phyloP scores from a whole-genome alignment of 2,329 filamentous ascomycete genomes.

The Fusarium sp. region DNA sequence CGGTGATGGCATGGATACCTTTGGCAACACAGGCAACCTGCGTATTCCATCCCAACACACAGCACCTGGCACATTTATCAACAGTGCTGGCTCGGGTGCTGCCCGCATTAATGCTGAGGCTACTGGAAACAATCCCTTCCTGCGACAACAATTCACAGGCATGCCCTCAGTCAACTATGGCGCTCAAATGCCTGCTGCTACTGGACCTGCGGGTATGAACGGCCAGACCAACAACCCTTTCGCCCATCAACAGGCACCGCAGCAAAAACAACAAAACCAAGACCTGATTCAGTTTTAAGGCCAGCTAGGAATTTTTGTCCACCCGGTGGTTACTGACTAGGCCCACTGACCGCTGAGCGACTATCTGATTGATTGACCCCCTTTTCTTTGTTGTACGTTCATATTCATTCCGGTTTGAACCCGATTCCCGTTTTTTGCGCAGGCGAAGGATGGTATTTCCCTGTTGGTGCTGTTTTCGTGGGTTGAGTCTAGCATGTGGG shows the following conservation, averaged over 20 bases:
- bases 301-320: constrained; percentile 5
- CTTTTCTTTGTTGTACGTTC: constrained; percentile 35
- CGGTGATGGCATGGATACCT: constrained; percentile 96
- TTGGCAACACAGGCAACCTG: constrained; percentile 95
- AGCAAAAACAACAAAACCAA: constrained; percentile 62
- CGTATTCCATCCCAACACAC: constrained; percentile 97
- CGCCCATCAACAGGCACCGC: constrained; percentile 56
- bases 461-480: constrained; percentile 44
- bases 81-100: constrained; percentile 87
- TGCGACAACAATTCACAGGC: constrained; percentile 85
- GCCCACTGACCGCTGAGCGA: constrained; percentile 6
- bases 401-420: constrained; percentile 33
- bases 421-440: constrained; percentile 44
- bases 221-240: constrained; percentile 69
- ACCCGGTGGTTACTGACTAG: not conserved
- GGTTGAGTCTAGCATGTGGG: constrained; percentile 40
- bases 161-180: constrained; percentile 71
- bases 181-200: constrained; percentile 63
- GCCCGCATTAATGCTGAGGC: constrained; percentile 76
- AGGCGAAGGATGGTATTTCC: constrained; percentile 47
- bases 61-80: constrained; percentile 94
- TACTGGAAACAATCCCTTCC: constrained; percentile 89
- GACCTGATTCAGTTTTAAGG: constrained; percentile 72
- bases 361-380: constrained; percentile 20
- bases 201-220: constrained; percentile 67